These are phyloP conservation scores for Cardamine chenopodiifolia DNA, from an alignment of 345 rosid species.

Conservation along the genomic window DNA sequence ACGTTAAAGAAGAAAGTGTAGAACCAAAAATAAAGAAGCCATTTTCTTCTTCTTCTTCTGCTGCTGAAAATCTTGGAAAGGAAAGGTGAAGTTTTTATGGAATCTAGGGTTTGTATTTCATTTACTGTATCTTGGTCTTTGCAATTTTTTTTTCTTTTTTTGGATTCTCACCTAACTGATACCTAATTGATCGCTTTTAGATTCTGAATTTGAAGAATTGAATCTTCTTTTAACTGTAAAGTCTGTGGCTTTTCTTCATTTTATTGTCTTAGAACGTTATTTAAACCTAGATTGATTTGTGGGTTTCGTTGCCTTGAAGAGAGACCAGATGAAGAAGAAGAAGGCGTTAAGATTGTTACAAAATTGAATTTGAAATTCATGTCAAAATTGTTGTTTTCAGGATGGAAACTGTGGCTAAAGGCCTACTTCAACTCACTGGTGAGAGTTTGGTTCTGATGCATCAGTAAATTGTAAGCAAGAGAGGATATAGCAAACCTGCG, in stretches of 20 bases:
- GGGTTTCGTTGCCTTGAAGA: not conserved
- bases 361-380: not conserved
- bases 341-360: not conserved
- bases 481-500: constrained; percentile 50
- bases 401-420: constrained; percentile 1
- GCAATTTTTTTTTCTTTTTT: not conserved
- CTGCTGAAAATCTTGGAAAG: constrained; percentile 18
- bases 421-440: not conserved
- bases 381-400: constrained; percentile 24
- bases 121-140: not conserved
- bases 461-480: constrained; percentile 26
- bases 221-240: not conserved
- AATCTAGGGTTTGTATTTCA: not conserved
- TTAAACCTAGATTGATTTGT: constrained; percentile 2
- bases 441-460: constrained; percentile 4
- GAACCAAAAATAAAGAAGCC: not conserved
- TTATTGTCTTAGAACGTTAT: not conserved
- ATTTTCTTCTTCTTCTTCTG: constrained; percentile 2
- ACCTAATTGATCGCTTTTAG: constrained; percentile 29
- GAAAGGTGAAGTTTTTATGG: constrained; percentile 33
- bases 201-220: constrained; percentile 16
- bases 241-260: constrained; percentile 2
- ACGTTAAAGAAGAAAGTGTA: not conserved
- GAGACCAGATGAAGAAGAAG: not conserved
- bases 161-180: not conserved